Percentiles rank a stretch among this genome's conserved stretches.
phyloP scores from a whole-genome alignment of 768 basidiomycete genomes.

The Infundibulicybe gibba region DNA sequence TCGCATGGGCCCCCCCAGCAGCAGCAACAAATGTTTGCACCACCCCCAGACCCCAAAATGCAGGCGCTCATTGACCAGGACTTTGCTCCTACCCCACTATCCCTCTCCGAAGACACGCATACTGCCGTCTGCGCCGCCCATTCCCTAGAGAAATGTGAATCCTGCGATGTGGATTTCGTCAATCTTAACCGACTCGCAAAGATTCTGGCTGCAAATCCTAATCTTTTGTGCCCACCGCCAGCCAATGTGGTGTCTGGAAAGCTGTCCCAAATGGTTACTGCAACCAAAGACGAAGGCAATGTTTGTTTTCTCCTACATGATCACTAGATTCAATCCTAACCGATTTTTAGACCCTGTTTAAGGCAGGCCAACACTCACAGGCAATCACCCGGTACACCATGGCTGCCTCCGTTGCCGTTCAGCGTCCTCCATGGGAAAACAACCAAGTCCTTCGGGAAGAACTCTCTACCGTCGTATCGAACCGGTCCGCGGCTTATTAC shows the following conservation, averaged over 20 bases:
- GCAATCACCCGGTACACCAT: slow-evolving; percentile 80
- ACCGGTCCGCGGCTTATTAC: slow-evolving; percentile 85
- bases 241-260: slow-evolving; percentile 73
- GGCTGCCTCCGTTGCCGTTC: slow-evolving; percentile 71
- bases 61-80: slow-evolving; percentile 77
- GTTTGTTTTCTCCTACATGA: slow-evolving; percentile 41
- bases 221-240: slow-evolving; percentile 77
- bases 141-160: slow-evolving; percentile 68
- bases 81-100: slow-evolving; percentile 55
- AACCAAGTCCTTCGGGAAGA: slow-evolving; percentile 84
- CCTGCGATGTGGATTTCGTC: slow-evolving; percentile 72
- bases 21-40: slow-evolving; percentile 40
- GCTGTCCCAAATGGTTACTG: slow-evolving; percentile 67
- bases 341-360: slow-evolving; percentile 69
- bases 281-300: slow-evolving; percentile 93
- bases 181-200: slow-evolving; percentile 75
- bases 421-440: slow-evolving; percentile 89
- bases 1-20: slow-evolving; percentile 40
- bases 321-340: slow-evolving; percentile 9
- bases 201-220: slow-evolving; percentile 65
- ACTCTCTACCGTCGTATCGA: slow-evolving; percentile 84
- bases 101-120: slow-evolving; percentile 49
- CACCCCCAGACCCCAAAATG: slow-evolving; percentile 64
- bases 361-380: slow-evolving; percentile 59
- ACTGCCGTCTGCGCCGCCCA: slow-evolving; percentile 64